These are phyloP conservation scores for Diatrype stigma DNA, from an alignment of 2,329 filamentous ascomycete genomes.

Conservation along the genomic window DNA sequence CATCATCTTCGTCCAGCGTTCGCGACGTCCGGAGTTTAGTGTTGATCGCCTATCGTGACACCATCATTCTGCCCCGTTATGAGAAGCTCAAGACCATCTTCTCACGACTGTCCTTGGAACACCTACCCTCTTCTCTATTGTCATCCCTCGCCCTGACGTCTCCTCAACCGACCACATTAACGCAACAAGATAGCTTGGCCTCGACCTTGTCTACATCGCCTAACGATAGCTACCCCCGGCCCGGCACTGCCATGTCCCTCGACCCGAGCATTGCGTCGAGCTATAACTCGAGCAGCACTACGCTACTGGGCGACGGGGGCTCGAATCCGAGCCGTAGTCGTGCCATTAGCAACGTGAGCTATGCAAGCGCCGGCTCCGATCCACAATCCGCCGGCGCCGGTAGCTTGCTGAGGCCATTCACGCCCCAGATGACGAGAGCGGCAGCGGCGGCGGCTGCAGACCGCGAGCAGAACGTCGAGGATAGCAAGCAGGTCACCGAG, in stretches of 20 bases:
- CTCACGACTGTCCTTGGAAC: conserved; percentile 82
- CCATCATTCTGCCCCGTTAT: conserved; percentile 82
- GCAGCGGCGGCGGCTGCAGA: conserved; percentile 17
- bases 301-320: conserved; percentile 64
- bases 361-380: conserved; percentile 47
- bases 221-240: conserved; percentile 42
- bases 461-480: conserved; percentile 58
- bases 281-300: conserved; percentile 76
- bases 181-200: conserved; percentile 33
- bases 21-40: conserved; percentile 88
- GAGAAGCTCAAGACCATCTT: conserved; percentile 87
- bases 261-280: conserved; percentile 67
- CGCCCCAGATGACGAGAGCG: conserved; percentile 35
- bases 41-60: conserved; percentile 82
- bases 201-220: conserved; percentile 45
- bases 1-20: conserved; percentile 47
- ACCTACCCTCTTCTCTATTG: conserved; percentile 50
- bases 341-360: conserved; percentile 81
- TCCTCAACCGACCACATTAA: conserved; percentile 40
- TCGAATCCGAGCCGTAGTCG: conserved; percentile 58
- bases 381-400: conserved; percentile 31
- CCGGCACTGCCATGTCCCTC: conserved; percentile 70
- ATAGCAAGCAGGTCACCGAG: conserved; percentile 80
- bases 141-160: conserved; percentile 48
- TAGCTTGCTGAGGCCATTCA: conserved; percentile 47